Base-by-base conservation (phyloP, 768 basidiomycete species). In the Xerocomus spinulosus region DNA sequence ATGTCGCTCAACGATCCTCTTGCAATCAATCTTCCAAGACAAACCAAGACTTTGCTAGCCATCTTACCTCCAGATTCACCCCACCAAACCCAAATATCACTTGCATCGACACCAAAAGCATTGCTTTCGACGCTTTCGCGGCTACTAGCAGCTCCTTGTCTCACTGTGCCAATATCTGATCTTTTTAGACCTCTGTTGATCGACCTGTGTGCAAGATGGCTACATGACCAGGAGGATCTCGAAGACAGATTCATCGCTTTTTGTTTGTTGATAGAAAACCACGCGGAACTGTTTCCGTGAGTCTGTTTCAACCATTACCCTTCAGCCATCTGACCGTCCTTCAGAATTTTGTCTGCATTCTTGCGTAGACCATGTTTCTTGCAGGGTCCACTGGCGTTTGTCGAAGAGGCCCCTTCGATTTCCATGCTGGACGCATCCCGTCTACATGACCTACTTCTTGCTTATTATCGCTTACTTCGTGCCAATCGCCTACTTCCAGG, bases 181-280 rank as follows among this genome's bases (percentile, higher is more conserved):
- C 53, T 77, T 10, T 97, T 87, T 68, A 72, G 86, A 51, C 93
- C 94, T 4, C 67, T 97, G 44, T 64, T 92, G 32, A 57, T 86
- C 23, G 88, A 95, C 64, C 68, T 98, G 21, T 84, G 83, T 58
- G 87, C 87, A 4, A 69, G 87, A 58, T 96, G 91, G 92, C 61
- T 94, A 34, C 70, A 83, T n/a, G 69, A 73, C 17, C 57, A 72
- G 30, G 66, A 75, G 34, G 68, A 74, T 49, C 55, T 70, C 20
- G 75, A 80, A 46, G 75, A 78, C 32, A 74, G 78, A 56, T 67
- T 83, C 39, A 69, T 75, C 39, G 82, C 83, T 3, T 67, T 87
- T n/a, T 81, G 76, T 56, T 66, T 78, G 49, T 67, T 90, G 46
- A 58, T 88, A 23, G 82, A 86, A 70, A 71, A 76, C 26, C 82